phyloP scores from a whole-genome alignment of 2,329 filamentous ascomycete genomes.

The Monilinia fructicola region DNA sequence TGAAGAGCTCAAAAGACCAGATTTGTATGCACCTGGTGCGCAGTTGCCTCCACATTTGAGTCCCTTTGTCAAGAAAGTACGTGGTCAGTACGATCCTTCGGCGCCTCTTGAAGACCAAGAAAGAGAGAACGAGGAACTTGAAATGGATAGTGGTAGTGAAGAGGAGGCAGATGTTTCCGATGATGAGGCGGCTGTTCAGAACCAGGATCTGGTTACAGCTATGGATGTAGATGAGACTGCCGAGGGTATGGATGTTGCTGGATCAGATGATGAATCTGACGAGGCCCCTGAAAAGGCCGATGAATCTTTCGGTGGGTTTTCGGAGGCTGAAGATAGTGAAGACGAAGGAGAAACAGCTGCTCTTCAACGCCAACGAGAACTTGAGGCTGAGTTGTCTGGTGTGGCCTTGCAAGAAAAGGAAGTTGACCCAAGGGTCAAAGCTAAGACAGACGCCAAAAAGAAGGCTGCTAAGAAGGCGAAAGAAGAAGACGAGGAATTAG shows the following conservation, averaged over 20 bases:
- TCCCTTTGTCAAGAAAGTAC: constrained; percentile 86
- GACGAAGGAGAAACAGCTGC: constrained; percentile 63
- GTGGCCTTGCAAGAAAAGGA: constrained; percentile 54
- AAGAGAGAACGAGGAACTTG: constrained; percentile 78
- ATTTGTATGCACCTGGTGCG: constrained; percentile 86
- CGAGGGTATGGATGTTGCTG: constrained; percentile 41
- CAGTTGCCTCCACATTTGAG: constrained; percentile 91
- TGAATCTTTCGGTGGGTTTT: constrained; percentile 41
- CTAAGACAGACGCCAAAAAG: constrained; percentile 69
- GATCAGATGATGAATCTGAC: constrained; percentile 43
- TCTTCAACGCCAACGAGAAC: constrained; percentile 77
- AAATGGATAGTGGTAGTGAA: constrained; percentile 57
- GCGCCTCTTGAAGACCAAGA: constrained; percentile 84
- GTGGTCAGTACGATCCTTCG: constrained; percentile 89
- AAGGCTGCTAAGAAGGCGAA: constrained; percentile 68
- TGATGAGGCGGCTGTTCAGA: constrained; percentile 50
- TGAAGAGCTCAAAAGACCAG: constrained; percentile 79
- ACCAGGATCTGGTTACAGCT: constrained; percentile 41
- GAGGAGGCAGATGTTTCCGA: constrained; percentile 43
- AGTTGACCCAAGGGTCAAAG: constrained; percentile 56
- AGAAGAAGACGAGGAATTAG: constrained; percentile 81
- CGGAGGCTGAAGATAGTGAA: constrained; percentile 49
- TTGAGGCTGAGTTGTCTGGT: constrained; percentile 88
- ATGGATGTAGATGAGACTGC: constrained; percentile 39
- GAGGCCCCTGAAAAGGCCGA: constrained; percentile 41